Base-by-base conservation (phyloP, 805 yeast genomes). In the Priceomyces fermenticarens region DNA sequence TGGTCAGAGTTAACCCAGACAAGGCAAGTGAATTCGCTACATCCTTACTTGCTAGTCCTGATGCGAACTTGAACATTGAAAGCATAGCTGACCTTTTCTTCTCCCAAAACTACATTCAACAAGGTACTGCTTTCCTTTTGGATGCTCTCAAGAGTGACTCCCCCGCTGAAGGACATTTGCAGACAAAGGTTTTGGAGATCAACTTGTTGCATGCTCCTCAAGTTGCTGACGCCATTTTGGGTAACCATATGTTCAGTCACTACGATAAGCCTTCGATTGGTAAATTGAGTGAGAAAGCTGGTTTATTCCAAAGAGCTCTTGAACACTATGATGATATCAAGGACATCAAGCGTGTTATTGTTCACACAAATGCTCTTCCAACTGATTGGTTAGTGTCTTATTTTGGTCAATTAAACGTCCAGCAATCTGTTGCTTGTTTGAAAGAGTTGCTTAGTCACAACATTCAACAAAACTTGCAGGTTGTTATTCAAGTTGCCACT, bases 211-310 rank as follows among this genome's bases (percentile, higher is more conserved):
- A 90, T 62, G 99, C 99, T 12, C 99, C 99, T 38, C 99, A 93
- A 75, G 99, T 93, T 42, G 99, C 99, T 32, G 99, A 93, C 67
- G 99, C 99, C 14, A 93, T 93, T 51, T 75, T 93, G 55, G 97
- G 97, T 45, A 93, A 91, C 65, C 82, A 83, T 45, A 91, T 93
- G 88, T 93, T 95, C 71, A 81, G 90, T 51, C 97, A 90, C 61
- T 93, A 88, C 64, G 99, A 93, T 65, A 85, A 88, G 54, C 89
- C 95, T 54, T 84, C 95, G 29, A 83, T 93, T 59, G 99, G 98
- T 15, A 77, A 82, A 44, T 76, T 95, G 51, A 82, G 97, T 65
- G 99, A 93, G 69, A 88, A 88, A 67, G 91, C 96, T n/a, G 98
- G 97, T 13, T 75, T 93, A 50, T 83, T 75, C 64, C 97, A 90